phyloP scores from a whole-genome alignment of 306 rosid genomes.

The Cucurbita pepo region DNA sequence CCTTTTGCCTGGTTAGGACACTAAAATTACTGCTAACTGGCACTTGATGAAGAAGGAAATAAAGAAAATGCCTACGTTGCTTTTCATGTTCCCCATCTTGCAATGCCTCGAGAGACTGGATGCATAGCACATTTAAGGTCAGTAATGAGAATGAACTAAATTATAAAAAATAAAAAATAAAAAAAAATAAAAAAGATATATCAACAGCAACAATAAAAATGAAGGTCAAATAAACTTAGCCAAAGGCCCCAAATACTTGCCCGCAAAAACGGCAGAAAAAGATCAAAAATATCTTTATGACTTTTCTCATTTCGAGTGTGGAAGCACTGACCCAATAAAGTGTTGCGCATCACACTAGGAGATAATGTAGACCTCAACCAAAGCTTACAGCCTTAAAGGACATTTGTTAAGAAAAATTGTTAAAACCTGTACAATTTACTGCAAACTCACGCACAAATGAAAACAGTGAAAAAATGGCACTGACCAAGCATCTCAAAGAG shows the following conservation, averaged over 20 bases:
- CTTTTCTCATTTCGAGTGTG: constrained; percentile 84
- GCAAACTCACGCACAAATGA: background rate
- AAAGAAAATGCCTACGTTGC: constrained; percentile 85
- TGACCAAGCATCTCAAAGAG: constrained; percentile 88
- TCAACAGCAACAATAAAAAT: background rate
- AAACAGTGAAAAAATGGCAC: constrained; percentile 11
- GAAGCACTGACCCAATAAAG: constrained; percentile 93
- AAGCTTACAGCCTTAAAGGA: constrained; percentile 74
- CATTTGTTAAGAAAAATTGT: constrained; percentile 1
- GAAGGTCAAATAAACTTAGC: constrained; percentile 3
- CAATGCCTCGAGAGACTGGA: constrained; percentile 95
- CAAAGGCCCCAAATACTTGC: constrained; percentile 34
- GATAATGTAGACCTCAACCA: constrained; percentile 92
- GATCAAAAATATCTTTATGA: constrained; percentile 91
- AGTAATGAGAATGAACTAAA: constrained; percentile 6
- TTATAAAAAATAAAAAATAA: background rate
- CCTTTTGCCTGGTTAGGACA: constrained; percentile 60
- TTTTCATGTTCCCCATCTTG: constrained; percentile 96
- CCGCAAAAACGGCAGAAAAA: constrained; percentile 86
- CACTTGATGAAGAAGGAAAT: constrained; percentile 94
- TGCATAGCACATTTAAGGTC: constrained; percentile 11
- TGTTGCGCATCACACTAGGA: constrained; percentile 88
- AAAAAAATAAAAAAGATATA: background rate
- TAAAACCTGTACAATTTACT: constrained; percentile 1
- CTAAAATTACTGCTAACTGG: constrained; percentile 93